Evolutionary conservation across 2,329 filamentous ascomycete genomes (phyloP).

Genomic region (Sporothrix phasma): DNA sequence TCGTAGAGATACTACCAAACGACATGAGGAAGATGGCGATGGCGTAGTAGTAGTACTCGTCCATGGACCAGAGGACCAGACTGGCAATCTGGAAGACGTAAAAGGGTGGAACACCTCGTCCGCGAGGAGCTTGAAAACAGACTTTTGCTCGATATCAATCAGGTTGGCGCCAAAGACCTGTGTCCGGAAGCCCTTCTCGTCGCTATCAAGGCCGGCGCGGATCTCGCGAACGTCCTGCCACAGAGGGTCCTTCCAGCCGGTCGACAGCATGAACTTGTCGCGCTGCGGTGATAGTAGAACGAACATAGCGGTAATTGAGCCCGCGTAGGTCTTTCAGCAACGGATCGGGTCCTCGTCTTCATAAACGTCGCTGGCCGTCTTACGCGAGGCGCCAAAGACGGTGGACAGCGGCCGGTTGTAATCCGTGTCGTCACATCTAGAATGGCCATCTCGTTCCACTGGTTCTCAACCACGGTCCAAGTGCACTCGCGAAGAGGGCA

Average conservation of each 20-base stretch:
- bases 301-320: slow-evolving; percentile 87
- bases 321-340: slow-evolving; percentile 64
- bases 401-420: slow-evolving; percentile 49
- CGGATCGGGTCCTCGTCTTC: slow-evolving; percentile 56
- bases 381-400: slow-evolving; percentile 58
- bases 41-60: slow-evolving; percentile 97
- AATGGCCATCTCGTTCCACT: slow-evolving; percentile 89
- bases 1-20: slow-evolving; percentile 79
- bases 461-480: slow-evolving; percentile 93
- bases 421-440: slow-evolving; percentile 50
- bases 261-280: slow-evolving; percentile 79
- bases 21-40: slow-evolving; percentile 93
- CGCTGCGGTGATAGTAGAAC: slow-evolving; percentile 83
- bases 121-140: slow-evolving; percentile 67
- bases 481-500: slow-evolving; percentile 63
- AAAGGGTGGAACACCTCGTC: slow-evolving; percentile 95
- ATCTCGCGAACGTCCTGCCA: slow-evolving; percentile 74
- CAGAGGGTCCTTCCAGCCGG: slow-evolving; percentile 85
- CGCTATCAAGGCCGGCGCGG: slow-evolving; percentile 71
- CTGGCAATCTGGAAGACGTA: slow-evolving; percentile 98
- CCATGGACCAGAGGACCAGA: slow-evolving; percentile 85
- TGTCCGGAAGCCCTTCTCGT: slow-evolving; percentile 75
- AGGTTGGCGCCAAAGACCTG: slow-evolving; percentile 81
- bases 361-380: slow-evolving; percentile 30
- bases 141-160: slow-evolving; percentile 90